phyloP scores from a whole-genome alignment of 140 eudicot species.

The Anethum foeniculum region DNA sequence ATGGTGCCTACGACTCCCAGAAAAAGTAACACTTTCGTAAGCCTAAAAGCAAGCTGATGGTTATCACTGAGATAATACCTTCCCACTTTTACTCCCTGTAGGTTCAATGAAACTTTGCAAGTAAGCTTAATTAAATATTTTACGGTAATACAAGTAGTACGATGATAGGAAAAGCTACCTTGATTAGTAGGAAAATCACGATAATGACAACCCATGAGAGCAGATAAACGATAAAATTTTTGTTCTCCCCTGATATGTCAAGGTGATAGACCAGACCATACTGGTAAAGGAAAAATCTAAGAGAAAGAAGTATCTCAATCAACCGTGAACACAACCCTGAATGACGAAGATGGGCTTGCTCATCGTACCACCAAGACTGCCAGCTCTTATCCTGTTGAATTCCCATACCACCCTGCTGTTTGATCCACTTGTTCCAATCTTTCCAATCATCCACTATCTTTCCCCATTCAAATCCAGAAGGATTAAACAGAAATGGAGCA shows the following conservation, averaged over 20 bases:
- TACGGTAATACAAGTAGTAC: neutral
- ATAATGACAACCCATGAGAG: conserved; percentile 92
- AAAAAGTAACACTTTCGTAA: conserved; percentile 67
- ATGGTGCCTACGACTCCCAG: conserved; percentile 64
- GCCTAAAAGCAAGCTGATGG: conserved; percentile 72
- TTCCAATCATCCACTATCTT: conserved; percentile 91
- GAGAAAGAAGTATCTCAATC: conserved; percentile 71
- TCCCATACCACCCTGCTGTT: conserved; percentile 92
- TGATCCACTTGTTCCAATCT: conserved; percentile 97
- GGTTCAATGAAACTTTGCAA: neutral
- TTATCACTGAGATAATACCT: conserved; percentile 59
- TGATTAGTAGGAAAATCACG: conserved; percentile 60
- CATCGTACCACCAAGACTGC: conserved; percentile 99
- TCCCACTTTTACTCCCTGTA: conserved; percentile 69
- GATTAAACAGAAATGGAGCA: conserved; percentile 91
- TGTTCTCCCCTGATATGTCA: conserved; percentile 60
- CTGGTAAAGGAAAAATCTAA: conserved; percentile 82
- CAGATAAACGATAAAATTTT: conserved; percentile 58
- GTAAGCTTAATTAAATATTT: neutral
- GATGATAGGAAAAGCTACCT: conserved; percentile 41
- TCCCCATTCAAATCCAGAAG: conserved; percentile 88
- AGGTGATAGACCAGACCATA: conserved; percentile 93
- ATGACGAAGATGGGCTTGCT: conserved; percentile 67
- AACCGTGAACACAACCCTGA: conserved; percentile 59
- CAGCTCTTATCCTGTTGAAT: conserved; percentile 90